Percentiles rank a stretch among this genome's conserved stretches.
Evolutionary conservation across 2,329 filamentous ascomycete species (phyloP).

Genomic region (Myotisia sp.): DNA sequence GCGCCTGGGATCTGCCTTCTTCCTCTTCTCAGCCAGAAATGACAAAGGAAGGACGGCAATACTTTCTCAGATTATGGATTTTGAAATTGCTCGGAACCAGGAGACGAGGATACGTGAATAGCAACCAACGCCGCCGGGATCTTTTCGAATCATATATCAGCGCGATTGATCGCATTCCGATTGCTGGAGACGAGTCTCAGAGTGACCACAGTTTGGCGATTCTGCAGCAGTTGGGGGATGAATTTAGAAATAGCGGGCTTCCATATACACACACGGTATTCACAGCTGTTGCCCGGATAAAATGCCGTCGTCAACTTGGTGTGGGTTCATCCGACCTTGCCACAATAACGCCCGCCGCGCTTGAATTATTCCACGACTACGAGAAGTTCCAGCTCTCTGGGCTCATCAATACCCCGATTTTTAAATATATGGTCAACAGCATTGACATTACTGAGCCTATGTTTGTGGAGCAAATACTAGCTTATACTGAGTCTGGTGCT

Average conservation of each 20-base stretch:
- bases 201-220: neutral
- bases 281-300: neutral
- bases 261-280: conserved; percentile 3
- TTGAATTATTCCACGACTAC: too few relatives aligned
- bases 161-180: too few relatives aligned
- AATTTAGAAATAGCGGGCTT: neutral
- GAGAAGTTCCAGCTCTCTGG: too few relatives aligned
- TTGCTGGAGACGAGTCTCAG: neutral
- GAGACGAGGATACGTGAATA: neutral
- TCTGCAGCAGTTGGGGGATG: neutral
- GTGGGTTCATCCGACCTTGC: too few relatives aligned
- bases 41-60: conserved; percentile 1
- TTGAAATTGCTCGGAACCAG: conserved; percentile 4
- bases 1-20: too few relatives aligned
- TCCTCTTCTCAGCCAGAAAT: too few relatives aligned
- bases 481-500: conserved; percentile 18
- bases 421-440: too few relatives aligned
- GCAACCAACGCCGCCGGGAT: neutral
- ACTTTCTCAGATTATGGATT: conserved; percentile 8
- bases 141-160: conserved; percentile 4
- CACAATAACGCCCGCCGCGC: too few relatives aligned
- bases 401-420: neutral
- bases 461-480: conserved; percentile 20
- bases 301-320: too few relatives aligned
- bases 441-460: conserved; percentile 23